Percentiles rank a stretch among this genome's conserved stretches.
Evolutionary conservation across 805 yeast genomes (phyloP).

Genomic region (Ascoidea tarda): DNA sequence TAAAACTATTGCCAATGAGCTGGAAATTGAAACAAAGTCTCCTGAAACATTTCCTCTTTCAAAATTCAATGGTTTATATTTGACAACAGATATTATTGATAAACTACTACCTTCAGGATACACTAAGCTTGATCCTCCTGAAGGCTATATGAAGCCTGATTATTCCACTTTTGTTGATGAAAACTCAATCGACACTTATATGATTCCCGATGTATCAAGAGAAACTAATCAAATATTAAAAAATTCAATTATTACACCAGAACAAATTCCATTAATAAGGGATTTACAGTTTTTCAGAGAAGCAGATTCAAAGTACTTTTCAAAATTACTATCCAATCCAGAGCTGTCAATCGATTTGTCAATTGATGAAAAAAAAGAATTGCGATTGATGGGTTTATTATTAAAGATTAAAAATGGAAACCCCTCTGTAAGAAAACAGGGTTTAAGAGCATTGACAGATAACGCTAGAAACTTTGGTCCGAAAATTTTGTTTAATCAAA

Average conservation of each 20-base stretch:
- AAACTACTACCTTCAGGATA: conserved; percentile 6
- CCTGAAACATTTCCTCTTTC: neutral
- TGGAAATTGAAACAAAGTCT: neutral
- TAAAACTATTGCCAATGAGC: neutral
- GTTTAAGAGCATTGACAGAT: conserved; percentile 54
- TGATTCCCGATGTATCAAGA: conserved; percentile 36
- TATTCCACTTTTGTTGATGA: neutral
- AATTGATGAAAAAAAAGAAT: conserved; percentile 40
- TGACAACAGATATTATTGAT: conserved; percentile 4
- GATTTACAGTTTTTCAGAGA: conserved; percentile 59
- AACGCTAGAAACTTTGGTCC: conserved; percentile 58
- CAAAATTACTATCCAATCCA: conserved; percentile 27
- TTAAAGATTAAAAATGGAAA: conserved; percentile 69
- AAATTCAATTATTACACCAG: conserved; percentile 24
- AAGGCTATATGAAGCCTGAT: conserved; percentile 2
- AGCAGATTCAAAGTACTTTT: conserved; percentile 60
- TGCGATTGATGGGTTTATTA: conserved; percentile 46
- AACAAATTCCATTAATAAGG: conserved; percentile 45
- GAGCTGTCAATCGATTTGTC: conserved; percentile 20
- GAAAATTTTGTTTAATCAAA: conserved; percentile 44
- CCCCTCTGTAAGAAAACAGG: conserved; percentile 49
- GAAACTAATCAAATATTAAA: conserved; percentile 16
- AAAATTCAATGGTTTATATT: conserved; percentile 5
- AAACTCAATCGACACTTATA: conserved; percentile 22
- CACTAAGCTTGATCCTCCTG: conserved; percentile 7